phyloP scores from a whole-genome alignment of 1,284 basidiomycete genomes.

The Apiotrichum porosum region DNA sequence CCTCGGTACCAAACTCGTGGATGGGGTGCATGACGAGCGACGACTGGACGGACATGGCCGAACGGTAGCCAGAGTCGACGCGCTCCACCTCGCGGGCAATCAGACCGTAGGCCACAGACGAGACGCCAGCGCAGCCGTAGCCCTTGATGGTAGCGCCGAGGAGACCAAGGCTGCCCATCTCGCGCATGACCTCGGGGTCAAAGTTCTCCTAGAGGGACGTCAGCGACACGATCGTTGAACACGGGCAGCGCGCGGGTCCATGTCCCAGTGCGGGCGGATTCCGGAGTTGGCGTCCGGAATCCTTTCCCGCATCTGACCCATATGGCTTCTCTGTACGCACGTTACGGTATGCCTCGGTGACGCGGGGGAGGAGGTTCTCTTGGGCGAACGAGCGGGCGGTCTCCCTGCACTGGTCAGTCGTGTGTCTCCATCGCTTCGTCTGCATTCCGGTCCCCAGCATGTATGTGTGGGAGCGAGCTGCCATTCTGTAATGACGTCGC shows the following conservation, averaged over 20 bases:
- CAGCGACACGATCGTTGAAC: not conserved
- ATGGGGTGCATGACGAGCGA: constrained; percentile 98
- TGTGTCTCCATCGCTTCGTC: too few relatives aligned
- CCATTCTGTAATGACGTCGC: too few relatives aligned
- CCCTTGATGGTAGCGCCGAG: constrained; percentile 88
- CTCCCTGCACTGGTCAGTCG: constrained; percentile 54
- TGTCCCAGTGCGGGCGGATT: too few relatives aligned
- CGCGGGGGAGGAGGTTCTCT: constrained; percentile 79
- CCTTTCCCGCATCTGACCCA: too few relatives aligned
- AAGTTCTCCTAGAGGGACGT: constrained; percentile 57
- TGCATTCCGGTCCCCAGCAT: too few relatives aligned
- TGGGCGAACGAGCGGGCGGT: constrained; percentile 78
- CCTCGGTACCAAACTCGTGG: constrained; percentile 77
- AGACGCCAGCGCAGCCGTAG: constrained; percentile 89
- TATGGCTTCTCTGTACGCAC: too few relatives aligned
- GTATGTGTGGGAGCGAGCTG: too few relatives aligned
- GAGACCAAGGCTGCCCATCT: constrained; percentile 87
- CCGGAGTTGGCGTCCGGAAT: too few relatives aligned
- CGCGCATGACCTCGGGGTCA: constrained; percentile 70
- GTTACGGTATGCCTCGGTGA: constrained; percentile 78
- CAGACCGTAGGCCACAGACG: constrained; percentile 85
- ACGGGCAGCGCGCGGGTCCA: too few relatives aligned
- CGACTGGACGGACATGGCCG: constrained; percentile 89
- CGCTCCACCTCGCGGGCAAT: constrained; percentile 90
- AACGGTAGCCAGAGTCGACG: constrained; percentile 92